Base-by-base conservation (phyloP, 2,329 filamentous ascomycete genomes). In the Aspergillus uvarum region DNA sequence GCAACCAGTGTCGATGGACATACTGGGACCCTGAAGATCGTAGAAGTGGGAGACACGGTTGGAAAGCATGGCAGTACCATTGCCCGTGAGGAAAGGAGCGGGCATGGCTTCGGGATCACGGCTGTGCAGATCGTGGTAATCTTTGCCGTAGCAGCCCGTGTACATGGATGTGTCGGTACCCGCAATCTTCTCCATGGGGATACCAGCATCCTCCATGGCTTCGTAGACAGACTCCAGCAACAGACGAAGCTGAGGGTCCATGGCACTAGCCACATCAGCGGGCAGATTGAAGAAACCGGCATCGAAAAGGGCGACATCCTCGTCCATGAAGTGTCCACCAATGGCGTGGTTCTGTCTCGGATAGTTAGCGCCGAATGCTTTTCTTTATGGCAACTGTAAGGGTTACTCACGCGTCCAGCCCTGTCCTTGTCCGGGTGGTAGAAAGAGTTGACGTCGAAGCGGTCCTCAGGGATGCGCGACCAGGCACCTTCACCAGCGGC, bases 181-280 rank as follows among this genome's bases (percentile, higher is more conserved):
- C 3, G 32, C 32, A 35, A 35, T 35, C 14, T 24, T 59, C 54
- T 1, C 49, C 32, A 35, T 12, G 11, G 32, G 32, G 32, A 35
- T 12, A 35, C 32, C 75, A 14, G 68, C 75, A 58, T 68, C 75
- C 51, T 80, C 77, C 0, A 85, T 63, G 0, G 77, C 74, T 61
- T 78, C 67, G 47, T 70, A 73, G 2, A 56, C 57, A n/a, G 54
- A 51, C 51, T 73, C 71, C 2, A 73, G 67, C 5, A 65, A 58
- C 19, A 68, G 44, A 2, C 69, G 59, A 29, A 66, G 65, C 49
- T 67, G 61, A 8, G 70, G 70, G 59, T 72, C 70, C 50, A 72
- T 65, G 12, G 58, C 56, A 42, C 59, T 55, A 7, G 63, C 70
- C 48, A 72, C 70, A 2, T 54, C 54, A 5, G 59, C 47, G 4